Evolutionary conservation across 371 early-diverging fungal genomes (phyloP), one percentile per base, ranked within the genome.

Genomic region (Thermomucor indicae-seudaticae): DNA sequence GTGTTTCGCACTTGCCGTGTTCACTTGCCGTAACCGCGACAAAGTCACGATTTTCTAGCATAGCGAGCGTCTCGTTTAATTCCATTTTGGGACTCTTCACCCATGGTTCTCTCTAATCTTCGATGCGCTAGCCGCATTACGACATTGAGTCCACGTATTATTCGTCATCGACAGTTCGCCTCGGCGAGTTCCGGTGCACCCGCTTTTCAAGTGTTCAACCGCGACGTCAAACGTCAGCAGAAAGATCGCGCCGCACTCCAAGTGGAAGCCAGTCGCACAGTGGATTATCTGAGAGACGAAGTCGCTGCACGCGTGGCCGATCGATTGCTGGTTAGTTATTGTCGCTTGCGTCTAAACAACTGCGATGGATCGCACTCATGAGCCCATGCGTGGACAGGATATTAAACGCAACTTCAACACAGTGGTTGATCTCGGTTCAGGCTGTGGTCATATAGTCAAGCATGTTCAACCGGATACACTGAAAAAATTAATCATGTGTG

Each of bases 201-300:
- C 0, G 65, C 76, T 12, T 86, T 84, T 47, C 71, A 80, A 35
- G 84, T 93, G 10, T 93, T 93, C 62, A 80, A 93, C 62, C 80
- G 92, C 35, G 58, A 73, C 3, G 79, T 65, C 34, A 96, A 96
- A 64, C 62, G 65, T 4, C 41, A 74, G 27, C 97, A 97, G 62
- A 79, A 87, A 45, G 84, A 92, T 57, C 78, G 94, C 4, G 87
- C 93, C 4, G 91, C 91, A 1, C 34, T 66, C 1, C 65, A 80
- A 31, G 62, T 63, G 3, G 78, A 76, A 25, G 53, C 64, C 27
- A 86, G 88, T 50, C 84, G 90, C 7, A 72, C 80, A n/a, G 88
- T 85, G 1, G 96, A 97, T 67, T 97, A 97, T 58, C 72, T 97
- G 22, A 88, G 84, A 53, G 93, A 96, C 67, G 95, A 94, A 53